These are phyloP conservation scores for Cyathus striatus DNA, from an alignment of 768 basidiomycete species.

Conservation along the genomic window DNA sequence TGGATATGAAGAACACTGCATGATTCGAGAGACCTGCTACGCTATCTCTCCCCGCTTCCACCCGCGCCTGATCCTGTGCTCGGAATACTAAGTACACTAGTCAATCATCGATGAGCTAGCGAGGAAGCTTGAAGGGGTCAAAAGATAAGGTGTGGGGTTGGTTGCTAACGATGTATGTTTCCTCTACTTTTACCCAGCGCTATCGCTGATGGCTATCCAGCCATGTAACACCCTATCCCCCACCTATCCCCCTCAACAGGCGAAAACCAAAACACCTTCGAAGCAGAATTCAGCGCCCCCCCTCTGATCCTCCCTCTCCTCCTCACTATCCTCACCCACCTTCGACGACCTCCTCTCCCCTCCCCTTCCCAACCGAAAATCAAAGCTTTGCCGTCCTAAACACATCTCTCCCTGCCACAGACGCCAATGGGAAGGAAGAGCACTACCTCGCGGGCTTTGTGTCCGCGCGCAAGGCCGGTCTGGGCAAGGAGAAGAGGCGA, in stretches of 20 bases:
- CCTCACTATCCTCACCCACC: too few species aligned
- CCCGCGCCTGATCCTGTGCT: slow-evolving; percentile 74
- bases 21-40: slow-evolving; percentile 81
- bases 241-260: slow-evolving; percentile 58
- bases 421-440: slow-evolving; percentile 46
- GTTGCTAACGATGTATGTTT: slow-evolving; percentile 76
- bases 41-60: slow-evolving; percentile 83
- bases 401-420: slow-evolving; percentile 72
- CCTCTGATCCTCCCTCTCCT: slow-evolving; percentile 12
- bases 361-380: too few species aligned
- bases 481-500: slow-evolving; percentile 60
- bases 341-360: too few species aligned
- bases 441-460: slow-evolving; percentile 71
- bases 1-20: too few species aligned
- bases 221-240: slow-evolving; percentile 71
- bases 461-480: slow-evolving; percentile 46
- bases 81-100: slow-evolving; percentile 66
- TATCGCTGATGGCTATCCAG: slow-evolving; percentile 28
- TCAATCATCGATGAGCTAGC: slow-evolving; percentile 84
- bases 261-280: slow-evolving; percentile 80
- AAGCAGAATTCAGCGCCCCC: slow-evolving; percentile 55
- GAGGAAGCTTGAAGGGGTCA: slow-evolving; percentile 63
- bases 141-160: slow-evolving; percentile 75
- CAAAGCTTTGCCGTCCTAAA: slow-evolving; percentile 69
- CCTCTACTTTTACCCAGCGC: not conserved